Conservation (phyloP, 2,329 filamentous ascomycete genomes). For the Verticillium tricorpus region DNA sequence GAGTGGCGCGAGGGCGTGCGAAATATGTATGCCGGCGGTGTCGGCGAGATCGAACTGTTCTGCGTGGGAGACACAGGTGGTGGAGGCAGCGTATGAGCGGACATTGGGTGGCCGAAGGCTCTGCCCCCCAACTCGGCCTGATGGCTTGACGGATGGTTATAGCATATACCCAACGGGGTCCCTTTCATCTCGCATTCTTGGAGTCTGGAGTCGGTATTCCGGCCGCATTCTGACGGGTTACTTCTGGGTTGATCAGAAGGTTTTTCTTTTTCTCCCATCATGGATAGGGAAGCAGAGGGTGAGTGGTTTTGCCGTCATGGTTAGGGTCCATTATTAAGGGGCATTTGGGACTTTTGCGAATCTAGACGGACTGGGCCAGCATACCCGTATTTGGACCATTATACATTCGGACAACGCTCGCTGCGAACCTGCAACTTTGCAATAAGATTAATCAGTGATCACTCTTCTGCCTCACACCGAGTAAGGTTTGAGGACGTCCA, state of each 20-base stretch:
- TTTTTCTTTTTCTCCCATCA: background rate
- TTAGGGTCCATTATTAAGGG: background rate
- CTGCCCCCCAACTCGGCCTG: conserved; percentile 11
- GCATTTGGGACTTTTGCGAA: background rate
- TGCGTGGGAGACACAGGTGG: conserved; percentile 52
- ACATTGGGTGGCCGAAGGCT: conserved; percentile 1
- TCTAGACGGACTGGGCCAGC: background rate
- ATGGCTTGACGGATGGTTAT: conserved; percentile 9
- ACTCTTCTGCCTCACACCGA: background rate
- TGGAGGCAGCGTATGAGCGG: background rate
- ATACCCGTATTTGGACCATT: background rate
- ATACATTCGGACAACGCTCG: background rate
- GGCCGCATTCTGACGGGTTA: background rate
- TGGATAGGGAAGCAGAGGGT: background rate
- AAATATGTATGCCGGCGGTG: conserved; percentile 58
- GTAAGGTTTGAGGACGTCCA: too few relatives aligned
- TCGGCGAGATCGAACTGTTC: conserved; percentile 88
- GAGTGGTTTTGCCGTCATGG: background rate
- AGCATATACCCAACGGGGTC: conserved; percentile 13
- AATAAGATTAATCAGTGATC: background rate
- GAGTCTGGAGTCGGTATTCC: conserved; percentile 11
- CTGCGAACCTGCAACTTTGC: background rate
- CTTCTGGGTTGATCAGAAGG: background rate
- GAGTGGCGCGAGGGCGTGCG: conserved; percentile 76
- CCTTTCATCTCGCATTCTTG: conserved; percentile 14